A percentile compares a stretch with the other conserved stretches of the same genome.
Conservation (phyloP, 805 yeast species). For the Kodamaea neixiangensis region DNA sequence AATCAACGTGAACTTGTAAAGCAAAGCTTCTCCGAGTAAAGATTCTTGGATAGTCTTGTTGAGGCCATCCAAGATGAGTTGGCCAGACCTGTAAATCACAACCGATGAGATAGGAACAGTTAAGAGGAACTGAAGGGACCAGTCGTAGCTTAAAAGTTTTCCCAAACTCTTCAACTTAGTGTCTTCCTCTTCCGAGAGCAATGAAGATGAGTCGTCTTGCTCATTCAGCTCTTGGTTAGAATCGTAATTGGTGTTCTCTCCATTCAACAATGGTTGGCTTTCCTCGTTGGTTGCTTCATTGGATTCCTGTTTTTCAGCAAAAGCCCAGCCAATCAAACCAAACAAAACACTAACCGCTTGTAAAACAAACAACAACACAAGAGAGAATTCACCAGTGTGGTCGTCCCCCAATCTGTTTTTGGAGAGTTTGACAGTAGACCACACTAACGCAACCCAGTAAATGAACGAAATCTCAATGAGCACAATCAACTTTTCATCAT, state of each 20-base stretch:
- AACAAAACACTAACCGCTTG: constrained; percentile 49
- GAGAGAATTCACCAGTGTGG: constrained; percentile 55
- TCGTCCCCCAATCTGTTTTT: constrained; percentile 43
- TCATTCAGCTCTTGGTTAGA: constrained; percentile 16
- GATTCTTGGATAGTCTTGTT: constrained; percentile 76
- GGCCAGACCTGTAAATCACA: constrained; percentile 55
- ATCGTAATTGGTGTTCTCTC: constrained; percentile 10
- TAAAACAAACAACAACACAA: constrained; percentile 48
- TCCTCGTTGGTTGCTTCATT: not conserved
- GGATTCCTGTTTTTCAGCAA: constrained; percentile 13
- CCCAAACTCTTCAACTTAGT: constrained; percentile 28
- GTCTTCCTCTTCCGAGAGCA: constrained; percentile 1
- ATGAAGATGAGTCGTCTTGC: constrained; percentile 11
- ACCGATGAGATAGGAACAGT: constrained; percentile 66
- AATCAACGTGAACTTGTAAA: constrained; percentile 29
- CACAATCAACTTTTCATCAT: constrained; percentile 59
- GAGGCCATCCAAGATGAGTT: constrained; percentile 60
- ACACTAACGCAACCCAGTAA: constrained; percentile 58
- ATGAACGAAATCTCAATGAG: constrained; percentile 54
- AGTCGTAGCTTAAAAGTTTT: constrained; percentile 59
- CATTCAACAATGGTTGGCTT: constrained; percentile 33
- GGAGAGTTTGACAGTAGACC: constrained; percentile 47
- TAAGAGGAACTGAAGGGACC: constrained; percentile 74
- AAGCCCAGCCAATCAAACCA: constrained; percentile 53
- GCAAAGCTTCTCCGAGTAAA: constrained; percentile 38